These are phyloP conservation scores for Porphyrellus cyaneotinctus DNA, from an alignment of 768 basidiomycete genomes.

Conservation along the genomic window DNA sequence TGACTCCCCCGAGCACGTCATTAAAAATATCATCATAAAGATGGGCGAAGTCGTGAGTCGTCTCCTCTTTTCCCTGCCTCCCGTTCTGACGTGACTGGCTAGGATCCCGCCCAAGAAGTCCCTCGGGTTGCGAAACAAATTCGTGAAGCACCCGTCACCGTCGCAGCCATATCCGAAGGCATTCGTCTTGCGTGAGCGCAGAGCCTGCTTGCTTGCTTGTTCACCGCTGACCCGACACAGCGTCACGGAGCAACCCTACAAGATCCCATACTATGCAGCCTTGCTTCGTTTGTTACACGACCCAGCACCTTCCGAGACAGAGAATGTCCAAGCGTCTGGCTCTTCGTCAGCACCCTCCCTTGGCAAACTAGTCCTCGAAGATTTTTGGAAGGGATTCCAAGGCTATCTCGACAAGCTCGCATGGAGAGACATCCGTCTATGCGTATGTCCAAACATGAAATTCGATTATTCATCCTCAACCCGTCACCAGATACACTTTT, in stretches of 20 bases:
- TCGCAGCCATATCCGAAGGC: slow-evolving; percentile 67
- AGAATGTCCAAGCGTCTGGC: slow-evolving; percentile 22
- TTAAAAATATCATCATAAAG: slow-evolving; percentile 63
- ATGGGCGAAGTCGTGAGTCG: slow-evolving; percentile 77
- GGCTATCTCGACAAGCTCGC: slow-evolving; percentile 81
- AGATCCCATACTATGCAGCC: slow-evolving; percentile 85
- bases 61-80: background rate
- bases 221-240: slow-evolving; percentile 35
- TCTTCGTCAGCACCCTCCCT: slow-evolving; percentile 39
- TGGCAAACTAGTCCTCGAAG: slow-evolving; percentile 74
- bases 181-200: slow-evolving; percentile 60
- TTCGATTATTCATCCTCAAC: slow-evolving; percentile 1
- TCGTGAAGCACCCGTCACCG: slow-evolving; percentile 52
- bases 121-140: slow-evolving; percentile 63
- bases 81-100: background rate
- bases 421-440: slow-evolving; percentile 87
- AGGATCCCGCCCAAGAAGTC: slow-evolving; percentile 73
- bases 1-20: slow-evolving; percentile 71
- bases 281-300: slow-evolving; percentile 68
- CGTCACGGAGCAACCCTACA: slow-evolving; percentile 90
- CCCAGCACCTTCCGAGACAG: slow-evolving; percentile 35
- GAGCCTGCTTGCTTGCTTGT: background rate
- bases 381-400: slow-evolving; percentile 90
- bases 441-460: slow-evolving; percentile 48
- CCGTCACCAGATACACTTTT: slow-evolving; percentile 76